phyloP scores from a whole-genome alignment of 1,284 basidiomycete species.

The Boletus subluridellus region DNA sequence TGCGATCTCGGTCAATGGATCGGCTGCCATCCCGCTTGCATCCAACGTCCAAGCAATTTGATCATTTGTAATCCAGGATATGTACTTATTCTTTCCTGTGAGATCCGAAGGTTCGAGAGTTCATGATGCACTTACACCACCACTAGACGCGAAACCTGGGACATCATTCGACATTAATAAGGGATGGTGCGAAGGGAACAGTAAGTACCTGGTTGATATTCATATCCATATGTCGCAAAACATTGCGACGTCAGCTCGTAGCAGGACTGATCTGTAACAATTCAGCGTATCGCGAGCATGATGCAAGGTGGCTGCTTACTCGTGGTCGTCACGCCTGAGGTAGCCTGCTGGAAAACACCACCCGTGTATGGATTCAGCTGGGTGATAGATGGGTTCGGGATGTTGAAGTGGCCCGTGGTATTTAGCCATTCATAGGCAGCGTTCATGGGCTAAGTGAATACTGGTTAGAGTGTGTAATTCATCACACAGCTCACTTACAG shows the following conservation, averaged over 20 bases:
- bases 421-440: conserved; percentile 39
- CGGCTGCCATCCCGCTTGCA: conserved; percentile 67
- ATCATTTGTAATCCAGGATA: conserved; percentile 72
- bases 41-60: conserved; percentile 74
- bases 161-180: conserved; percentile 11
- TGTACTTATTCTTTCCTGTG: conserved; percentile 50
- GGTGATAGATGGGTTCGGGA: conserved; percentile 41
- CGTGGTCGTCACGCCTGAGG: conserved; percentile 50
- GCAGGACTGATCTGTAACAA: conserved; percentile 29
- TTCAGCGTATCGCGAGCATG: conserved; percentile 2
- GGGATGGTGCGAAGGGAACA: conserved; percentile 10
- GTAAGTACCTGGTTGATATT: conserved; percentile 46
- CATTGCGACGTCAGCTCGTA: conserved; percentile 35
- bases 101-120: conserved; percentile 25
- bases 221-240: conserved; percentile 52
- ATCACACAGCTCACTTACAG: conserved; percentile 34
- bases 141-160: conserved; percentile 28
- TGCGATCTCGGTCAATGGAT: conserved; percentile 62
- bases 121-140: conserved; percentile 26
- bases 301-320: conserved; percentile 22
- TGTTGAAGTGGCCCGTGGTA: conserved; percentile 39
- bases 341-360: conserved; percentile 60
- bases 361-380: conserved; percentile 45
- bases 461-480: conserved; percentile 5
- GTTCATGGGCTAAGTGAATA: conserved; percentile 29